Evolutionary conservation across 169 alveolate species (phyloP), one percentile per base, ranked within the genome.

Genomic region (Besnoitia besnoiti): DNA sequence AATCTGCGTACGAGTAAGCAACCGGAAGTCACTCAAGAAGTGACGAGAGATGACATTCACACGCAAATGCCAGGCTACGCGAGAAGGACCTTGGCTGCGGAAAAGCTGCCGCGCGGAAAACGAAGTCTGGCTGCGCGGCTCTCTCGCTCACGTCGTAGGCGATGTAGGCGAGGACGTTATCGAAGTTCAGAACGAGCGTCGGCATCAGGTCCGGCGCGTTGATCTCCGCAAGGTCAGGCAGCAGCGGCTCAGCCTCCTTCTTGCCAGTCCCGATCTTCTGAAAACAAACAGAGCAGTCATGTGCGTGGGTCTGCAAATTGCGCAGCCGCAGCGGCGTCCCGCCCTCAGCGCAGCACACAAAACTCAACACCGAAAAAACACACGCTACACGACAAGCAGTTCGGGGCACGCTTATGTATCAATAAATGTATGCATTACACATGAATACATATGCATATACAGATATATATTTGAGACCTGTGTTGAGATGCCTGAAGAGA

Each of bases 191-290:
- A 42, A 98, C 99, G 51, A 98, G 95, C 0, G 99, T 98, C 30
- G 99, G 99, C 62, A 98, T 95, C 91, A 96, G 95, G 50, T 96
- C 98, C 1, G 99, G 99, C 67, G 96, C 97, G 90, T 98, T 97
- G 30, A 98, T 93, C 89, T 96, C 97, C 59, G 95, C 96, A 47
- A 96, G 93, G 79, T 98, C 99, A 12, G 98, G 98, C 76, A 98
- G 95, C 82, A 97, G 95, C 0, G 99, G 99, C 92, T 94, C 95
- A 5, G 35, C 47, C 40, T 51, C 85, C 30, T 62, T 24, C 59
- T 39, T 42, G 4, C 59, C 59, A 0, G 87, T 77, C 5, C 87
- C 87, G 4, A 77, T 39, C 59, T 42, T 37, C 67, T 55, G 27
- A 16, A 55, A 16, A 55, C 12, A 55, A 10, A n/a, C n/a, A n/a